These are phyloP conservation scores for Umbelopsis sp. DNA, from an alignment of 371 early-diverging fungal species.

Conservation along the genomic window DNA sequence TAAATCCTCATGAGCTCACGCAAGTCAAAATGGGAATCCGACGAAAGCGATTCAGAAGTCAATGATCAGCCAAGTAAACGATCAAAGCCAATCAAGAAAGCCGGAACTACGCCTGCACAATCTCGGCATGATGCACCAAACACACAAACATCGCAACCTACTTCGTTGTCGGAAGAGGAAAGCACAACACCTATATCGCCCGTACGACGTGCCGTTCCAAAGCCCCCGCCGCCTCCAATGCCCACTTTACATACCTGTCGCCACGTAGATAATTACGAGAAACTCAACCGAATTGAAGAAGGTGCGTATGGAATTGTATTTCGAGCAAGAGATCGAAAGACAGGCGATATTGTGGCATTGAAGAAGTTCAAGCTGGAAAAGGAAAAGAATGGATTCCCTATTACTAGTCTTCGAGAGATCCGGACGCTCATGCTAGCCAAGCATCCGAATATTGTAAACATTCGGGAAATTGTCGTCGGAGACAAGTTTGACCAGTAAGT, in stretches of 20 bases:
- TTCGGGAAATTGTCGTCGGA: slow-evolving; percentile 91
- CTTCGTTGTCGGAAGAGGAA: neutral
- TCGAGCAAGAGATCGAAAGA: slow-evolving; percentile 89
- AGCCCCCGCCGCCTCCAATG: slow-evolving; percentile 26
- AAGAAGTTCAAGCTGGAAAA: slow-evolving; percentile 97
- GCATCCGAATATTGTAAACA: slow-evolving; percentile 95
- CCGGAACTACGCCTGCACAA: slow-evolving; percentile 9
- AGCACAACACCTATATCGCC: neutral
- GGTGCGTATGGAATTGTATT: slow-evolving; percentile 99
- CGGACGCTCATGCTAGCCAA: slow-evolving; percentile 84
- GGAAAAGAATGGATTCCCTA: slow-evolving; percentile 95
- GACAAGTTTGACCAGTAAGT: slow-evolving; percentile 73
- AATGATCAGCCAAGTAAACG: slow-evolving; percentile 17
- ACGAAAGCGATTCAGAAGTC: slow-evolving; percentile 31
- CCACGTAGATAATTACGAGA: slow-evolving; percentile 85
- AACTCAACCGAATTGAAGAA: slow-evolving; percentile 96
- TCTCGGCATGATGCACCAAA: neutral
- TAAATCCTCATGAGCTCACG: slow-evolving; percentile 22
- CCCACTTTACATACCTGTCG: slow-evolving; percentile 66
- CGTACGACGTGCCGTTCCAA: slow-evolving; percentile 8
- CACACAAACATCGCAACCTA: neutral
- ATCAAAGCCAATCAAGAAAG: slow-evolving; percentile 21
- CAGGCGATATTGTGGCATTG: slow-evolving; percentile 96
- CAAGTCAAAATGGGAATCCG: slow-evolving; percentile 44
- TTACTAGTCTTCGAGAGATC: slow-evolving; percentile 92